phyloP scores from a whole-genome alignment of 163 green algal species.

The Smithsoniella earleae region DNA sequence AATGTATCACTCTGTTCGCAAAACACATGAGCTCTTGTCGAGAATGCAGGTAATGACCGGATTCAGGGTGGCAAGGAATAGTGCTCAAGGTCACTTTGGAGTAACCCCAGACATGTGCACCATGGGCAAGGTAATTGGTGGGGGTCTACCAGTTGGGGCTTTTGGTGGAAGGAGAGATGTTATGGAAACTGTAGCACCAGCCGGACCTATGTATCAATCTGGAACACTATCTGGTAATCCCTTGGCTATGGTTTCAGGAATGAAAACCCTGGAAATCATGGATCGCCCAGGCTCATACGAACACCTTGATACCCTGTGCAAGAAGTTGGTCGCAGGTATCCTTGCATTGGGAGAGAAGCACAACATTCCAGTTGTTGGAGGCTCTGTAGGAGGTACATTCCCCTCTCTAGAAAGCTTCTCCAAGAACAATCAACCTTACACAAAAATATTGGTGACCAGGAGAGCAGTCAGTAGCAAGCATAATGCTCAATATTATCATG shows the following conservation, averaged over 20 bases:
- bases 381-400: constrained; percentile 67
- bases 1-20: too few species aligned
- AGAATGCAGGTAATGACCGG: constrained; percentile 61
- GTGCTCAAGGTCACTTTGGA: constrained; percentile 86
- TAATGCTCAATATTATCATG: too few species aligned
- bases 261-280: constrained; percentile 97
- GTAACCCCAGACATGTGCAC: constrained; percentile 96
- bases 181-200: constrained; percentile 94
- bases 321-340: constrained; percentile 80
- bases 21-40: too few species aligned
- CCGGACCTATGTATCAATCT: constrained; percentile 89
- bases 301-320: constrained; percentile 77
- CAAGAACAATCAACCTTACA: too few species aligned
- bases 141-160: constrained; percentile 91
- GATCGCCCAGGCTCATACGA: constrained; percentile 82
- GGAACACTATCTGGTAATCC: constrained; percentile 96
- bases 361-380: constrained; percentile 78
- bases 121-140: constrained; percentile 86
- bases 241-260: constrained; percentile 94
- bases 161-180: constrained; percentile 92
- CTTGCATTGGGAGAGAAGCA: constrained; percentile 69
- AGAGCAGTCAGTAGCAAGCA: too few species aligned
- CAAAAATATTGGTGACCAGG: too few species aligned
- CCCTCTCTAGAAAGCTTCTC: too few species aligned
- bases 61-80: constrained; percentile 47